Evolutionary conservation across 257 asterid species (phyloP), one percentile per base, ranked within the genome.

Genomic region (Rehmannia glutinosa): DNA sequence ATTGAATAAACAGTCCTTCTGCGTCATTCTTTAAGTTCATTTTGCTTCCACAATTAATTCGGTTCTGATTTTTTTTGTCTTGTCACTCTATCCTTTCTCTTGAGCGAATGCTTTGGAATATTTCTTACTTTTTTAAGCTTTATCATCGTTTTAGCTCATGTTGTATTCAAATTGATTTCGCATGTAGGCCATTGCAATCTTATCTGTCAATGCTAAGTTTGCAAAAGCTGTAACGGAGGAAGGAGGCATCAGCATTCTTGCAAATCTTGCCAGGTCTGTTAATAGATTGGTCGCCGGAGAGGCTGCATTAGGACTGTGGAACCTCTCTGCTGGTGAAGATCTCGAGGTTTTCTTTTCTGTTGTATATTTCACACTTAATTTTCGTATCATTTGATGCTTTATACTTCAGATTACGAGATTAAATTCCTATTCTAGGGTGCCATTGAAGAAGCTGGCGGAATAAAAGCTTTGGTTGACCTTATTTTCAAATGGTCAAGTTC

Each of bases 281-380:
- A 92, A 84, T 77, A 89, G 80, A 77, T 69, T 76, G 82, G 95
- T 90, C 39, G 91, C 97, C 3, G 95, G 86, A 87, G 92, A 87
- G 81, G 97, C 97, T 54, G 91, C 96, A 0, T 96, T 92, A 78
- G 97, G 92, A 69, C 77, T 92, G 60, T 84, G 97, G 98, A 89
- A 92, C 71, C 97, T 92, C 35, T 89, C 97, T 4, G 88, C 82
- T 49, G 94, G 96, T 60, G 91, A 89, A 77, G 96, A 84, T 68
- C 91, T 87, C 73, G 89, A 92, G 98, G 98, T 91, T 56, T 35
- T 49, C 12, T 62, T n/a, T n/a, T 68, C 21, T 55, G 45, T 66
- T 39, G 7, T 56, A 41, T 62, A 6, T 42, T 27, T 32, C 75
- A 11, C 70, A 1, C 43, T 24, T 17, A 28, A 27, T 27, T 35